Evolutionary conservation across 2,329 filamentous ascomycete genomes (phyloP), one percentile per base, ranked within the genome.

Genomic region (Phialemoniopsis sp.): DNA sequence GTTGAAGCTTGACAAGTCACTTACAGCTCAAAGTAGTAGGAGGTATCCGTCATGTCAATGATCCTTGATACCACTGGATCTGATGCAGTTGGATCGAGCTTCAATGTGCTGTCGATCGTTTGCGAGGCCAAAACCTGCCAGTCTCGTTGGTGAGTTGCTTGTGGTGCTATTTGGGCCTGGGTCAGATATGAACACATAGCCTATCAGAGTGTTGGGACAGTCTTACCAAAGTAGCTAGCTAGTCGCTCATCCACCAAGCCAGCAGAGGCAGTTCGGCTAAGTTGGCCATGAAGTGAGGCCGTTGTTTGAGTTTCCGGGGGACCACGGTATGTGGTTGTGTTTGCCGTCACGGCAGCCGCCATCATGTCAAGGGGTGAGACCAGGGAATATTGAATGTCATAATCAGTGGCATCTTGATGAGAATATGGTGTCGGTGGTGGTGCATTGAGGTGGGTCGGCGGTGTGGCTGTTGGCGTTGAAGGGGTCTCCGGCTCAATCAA

Each of bases 361-460:
- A 52, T 44, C 29, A 54, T 52, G 19, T 51, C 38, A 12, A 54
- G 41, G 13, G 49, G 46, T 14, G 49, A 53, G 13, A 46, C 46
- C 13, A 48, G 41, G 3, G 41, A 42, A 4, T 41, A 39, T n/a
- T 42, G 34, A 10, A 46, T 41, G 34, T 48, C 46, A 21, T 38
- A 40, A 33, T 44, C 42, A 12, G 38, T 37, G 32, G 32, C 6
- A 33, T 34, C 7, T 18, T 17, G 33, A 16, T 6, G 41, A 36
- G 5, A 32, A 29, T 13, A 38, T 21, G 12, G 38, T 34, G 12
- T 29, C 9, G 13, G 37, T 31, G 8, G 39, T 17, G 14, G 30
- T 26, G 18, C 36, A 34, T 5, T 17, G 31, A 9, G 34, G 38
- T 13, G 21, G 34, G 36, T 38, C 43, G 6, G 43, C 43, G 34